Evolutionary conservation across 2,329 filamentous ascomycete genomes (phyloP), one percentile per base, ranked within the genome.

Genomic region (Monosporascus sp.): DNA sequence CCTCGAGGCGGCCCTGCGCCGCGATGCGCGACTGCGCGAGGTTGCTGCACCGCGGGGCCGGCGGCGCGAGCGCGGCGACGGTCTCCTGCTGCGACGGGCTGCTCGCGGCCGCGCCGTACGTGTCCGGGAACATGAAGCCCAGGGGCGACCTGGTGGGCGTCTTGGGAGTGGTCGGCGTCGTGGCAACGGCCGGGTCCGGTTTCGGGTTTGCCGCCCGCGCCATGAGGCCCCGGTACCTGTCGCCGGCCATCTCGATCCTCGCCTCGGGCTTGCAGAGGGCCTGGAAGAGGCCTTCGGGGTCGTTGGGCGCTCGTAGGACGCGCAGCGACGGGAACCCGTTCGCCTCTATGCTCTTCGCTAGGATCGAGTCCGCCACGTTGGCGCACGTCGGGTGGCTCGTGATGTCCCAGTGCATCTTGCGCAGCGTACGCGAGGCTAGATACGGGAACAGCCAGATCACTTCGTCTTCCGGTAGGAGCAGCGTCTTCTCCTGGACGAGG

Each of bases 221-320:
- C 17, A 67, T 63, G 11, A 66, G 64, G 4, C 60, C 61, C 20
- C 71, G 72, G 63, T 76, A 78, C 22, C 76, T 75, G 56, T 84
- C 80, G 9, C 69, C 70, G 1, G 78, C 74, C 22, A 80, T 71
- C 41, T 83, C 77, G 20, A 82, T 73, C 31, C 76, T 75, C 31
- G 80, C 79, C 4, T 78, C 72, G 1, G 87, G 87, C 44, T 78
- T 79, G 67, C 88, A 92, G 1, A 91, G 76, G 1, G 75, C 71
- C 69, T 92, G 88, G 57, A 91, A 83, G 7, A 81, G 61, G 26
- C 87, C 88, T 5, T 88, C 81, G 1, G 86, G 80, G 59, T 92
- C 88, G 53, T 83, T 83, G 1, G 87, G 88, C 0, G 83, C 76
- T 51, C 88, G 82, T 19, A 91, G 70, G 1, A 66, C 72, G 9